Percentiles rank a stretch among this genome's conserved stretches.
These are phyloP conservation scores for Fagopyrum tataricum DNA, from an alignment of 148 eudicot species.

Conservation along the genomic window DNA sequence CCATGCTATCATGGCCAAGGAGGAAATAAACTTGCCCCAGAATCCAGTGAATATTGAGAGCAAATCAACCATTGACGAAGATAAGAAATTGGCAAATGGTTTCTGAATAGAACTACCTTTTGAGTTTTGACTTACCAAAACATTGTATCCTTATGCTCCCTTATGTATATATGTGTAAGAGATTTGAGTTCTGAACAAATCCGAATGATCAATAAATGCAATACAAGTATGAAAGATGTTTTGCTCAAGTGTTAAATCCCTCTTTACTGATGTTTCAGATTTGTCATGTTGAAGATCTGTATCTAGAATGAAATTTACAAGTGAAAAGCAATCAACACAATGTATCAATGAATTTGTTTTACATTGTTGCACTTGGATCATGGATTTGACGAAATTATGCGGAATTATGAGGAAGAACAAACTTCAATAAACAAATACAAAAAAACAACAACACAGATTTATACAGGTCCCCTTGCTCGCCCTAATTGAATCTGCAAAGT, in stretches of 20 bases:
- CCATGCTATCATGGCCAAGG: not conserved
- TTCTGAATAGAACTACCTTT: not conserved
- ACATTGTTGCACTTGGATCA: not conserved
- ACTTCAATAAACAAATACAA: too few relatives aligned
- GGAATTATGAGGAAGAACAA: too few relatives aligned
- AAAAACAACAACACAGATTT: too few relatives aligned
- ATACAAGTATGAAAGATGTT: not conserved
- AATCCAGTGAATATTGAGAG: not conserved
- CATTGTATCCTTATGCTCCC: not conserved
- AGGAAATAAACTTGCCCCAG: not conserved
- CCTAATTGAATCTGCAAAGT: not conserved
- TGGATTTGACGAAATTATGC: too few relatives aligned
- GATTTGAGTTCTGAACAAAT: not conserved
- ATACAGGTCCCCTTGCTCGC: too few relatives aligned
- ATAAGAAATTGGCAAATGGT: not conserved
- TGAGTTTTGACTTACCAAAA: not conserved
- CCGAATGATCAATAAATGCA: not conserved
- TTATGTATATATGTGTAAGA: not conserved
- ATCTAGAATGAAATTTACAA: too few relatives aligned
- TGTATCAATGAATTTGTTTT: not conserved
- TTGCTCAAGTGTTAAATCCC: not conserved
- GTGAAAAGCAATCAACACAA: not conserved
- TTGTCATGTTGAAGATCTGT: too few relatives aligned
- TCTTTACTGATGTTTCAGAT: not conserved
- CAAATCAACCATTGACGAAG: not conserved